These are phyloP conservation scores for Magnusiomyces ingens DNA, from an alignment of 1,139 yeast species.

Conservation along the genomic window DNA sequence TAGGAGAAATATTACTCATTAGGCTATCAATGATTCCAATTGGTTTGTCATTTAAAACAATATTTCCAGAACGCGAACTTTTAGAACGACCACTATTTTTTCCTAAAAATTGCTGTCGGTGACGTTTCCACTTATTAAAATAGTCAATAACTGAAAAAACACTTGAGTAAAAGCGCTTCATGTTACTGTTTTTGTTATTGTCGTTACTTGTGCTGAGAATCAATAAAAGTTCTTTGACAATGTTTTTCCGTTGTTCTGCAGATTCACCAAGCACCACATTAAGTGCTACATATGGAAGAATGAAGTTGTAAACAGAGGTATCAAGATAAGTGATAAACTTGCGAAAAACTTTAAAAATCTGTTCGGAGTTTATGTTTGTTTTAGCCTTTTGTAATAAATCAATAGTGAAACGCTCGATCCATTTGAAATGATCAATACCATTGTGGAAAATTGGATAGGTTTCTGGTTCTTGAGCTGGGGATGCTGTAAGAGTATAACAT, in stretches of 20 bases:
- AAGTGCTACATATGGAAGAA: conserved; percentile 75
- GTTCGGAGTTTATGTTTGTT: conserved; percentile 37
- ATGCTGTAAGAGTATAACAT: conserved; percentile 52
- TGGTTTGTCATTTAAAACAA: neutral
- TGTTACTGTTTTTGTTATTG: conserved; percentile 47
- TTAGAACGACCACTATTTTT: conserved; percentile 7
- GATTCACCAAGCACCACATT: conserved; percentile 55
- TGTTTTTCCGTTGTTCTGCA: conserved; percentile 39
- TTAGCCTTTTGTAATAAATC: conserved; percentile 49
- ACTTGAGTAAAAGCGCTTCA: conserved; percentile 45
- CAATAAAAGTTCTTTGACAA: conserved; percentile 51
- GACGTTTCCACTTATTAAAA: conserved; percentile 65
- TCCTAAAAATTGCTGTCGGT: conserved; percentile 26
- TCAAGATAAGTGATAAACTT: conserved; percentile 58
- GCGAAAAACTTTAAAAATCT: conserved; percentile 59
- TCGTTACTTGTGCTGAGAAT: conserved; percentile 44
- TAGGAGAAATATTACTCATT: conserved; percentile 53
- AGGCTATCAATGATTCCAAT: conserved; percentile 37
- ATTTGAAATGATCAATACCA: conserved; percentile 39
- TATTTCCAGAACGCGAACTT: conserved; percentile 2
- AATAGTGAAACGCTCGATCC: conserved; percentile 68
- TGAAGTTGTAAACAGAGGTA: conserved; percentile 56
- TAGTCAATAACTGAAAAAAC: conserved; percentile 79
- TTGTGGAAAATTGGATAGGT: conserved; percentile 45
- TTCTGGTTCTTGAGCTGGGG: conserved; percentile 23